phyloP scores from a whole-genome alignment of 2,329 filamentous ascomycete genomes.

The Trichoderma sp. region DNA sequence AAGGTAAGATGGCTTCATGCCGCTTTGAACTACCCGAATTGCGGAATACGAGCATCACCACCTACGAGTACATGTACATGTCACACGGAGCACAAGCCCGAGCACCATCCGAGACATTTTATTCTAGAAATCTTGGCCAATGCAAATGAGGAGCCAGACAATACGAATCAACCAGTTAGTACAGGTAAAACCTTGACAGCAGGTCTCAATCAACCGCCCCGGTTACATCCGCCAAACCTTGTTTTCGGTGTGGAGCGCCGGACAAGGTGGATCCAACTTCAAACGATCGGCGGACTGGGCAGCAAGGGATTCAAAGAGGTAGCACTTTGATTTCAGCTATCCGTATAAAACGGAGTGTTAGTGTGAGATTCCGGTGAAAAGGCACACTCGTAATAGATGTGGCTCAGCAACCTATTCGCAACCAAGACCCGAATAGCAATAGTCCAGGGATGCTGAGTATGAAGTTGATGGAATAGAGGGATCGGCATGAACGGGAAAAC shows the following conservation, averaged over 20 bases:
- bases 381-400: background rate
- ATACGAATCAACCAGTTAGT: background rate
- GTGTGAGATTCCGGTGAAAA: background rate
- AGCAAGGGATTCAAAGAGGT: background rate
- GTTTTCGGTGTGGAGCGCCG: conserved; percentile 12
- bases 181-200: background rate
- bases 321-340: background rate
- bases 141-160: background rate
- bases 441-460: background rate
- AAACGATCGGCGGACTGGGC: conserved; percentile 2
- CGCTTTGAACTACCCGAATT: background rate
- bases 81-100: background rate
- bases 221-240: conserved; percentile 8
- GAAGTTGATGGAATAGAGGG: background rate
- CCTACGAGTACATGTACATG: background rate
- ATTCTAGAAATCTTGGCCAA: background rate
- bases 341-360: conserved; percentile 7
- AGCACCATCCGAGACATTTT: background rate
- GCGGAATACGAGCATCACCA: background rate
- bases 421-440: background rate
- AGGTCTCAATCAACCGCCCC: conserved; percentile 3
- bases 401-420: background rate
- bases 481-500: background rate
- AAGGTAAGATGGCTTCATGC: background rate
- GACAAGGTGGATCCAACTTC: background rate